A percentile compares a stretch with the other conserved stretches of the same genome.
These are phyloP conservation scores for Lepiota brunneoincarnata DNA, from an alignment of 768 basidiomycete species.

Conservation along the genomic window DNA sequence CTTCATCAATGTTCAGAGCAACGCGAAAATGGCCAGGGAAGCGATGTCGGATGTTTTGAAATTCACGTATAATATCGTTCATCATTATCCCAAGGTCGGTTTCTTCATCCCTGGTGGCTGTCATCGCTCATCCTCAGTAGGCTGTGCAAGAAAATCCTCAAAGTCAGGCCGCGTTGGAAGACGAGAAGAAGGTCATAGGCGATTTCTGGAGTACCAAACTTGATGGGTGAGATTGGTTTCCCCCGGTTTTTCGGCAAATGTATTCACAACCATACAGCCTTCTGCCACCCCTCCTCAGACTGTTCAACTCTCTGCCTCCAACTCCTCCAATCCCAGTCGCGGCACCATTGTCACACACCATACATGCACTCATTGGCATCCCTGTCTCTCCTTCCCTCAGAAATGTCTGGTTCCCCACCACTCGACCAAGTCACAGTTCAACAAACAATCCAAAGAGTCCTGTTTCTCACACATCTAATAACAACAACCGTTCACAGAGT, in stretches of 20 bases:
- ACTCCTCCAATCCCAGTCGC: conserved; percentile 63
- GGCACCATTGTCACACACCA: conserved; percentile 74
- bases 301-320: conserved; percentile 65
- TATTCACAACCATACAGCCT: conserved; percentile 40
- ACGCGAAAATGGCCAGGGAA: conserved; percentile 57
- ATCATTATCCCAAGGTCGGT: conserved; percentile 77
- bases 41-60: conserved; percentile 86
- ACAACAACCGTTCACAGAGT: conserved; percentile 31
- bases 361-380: conserved; percentile 79
- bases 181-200: conserved; percentile 52
- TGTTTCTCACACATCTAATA: conserved; percentile 28
- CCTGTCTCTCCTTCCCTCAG: conserved; percentile 61
- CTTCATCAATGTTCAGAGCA: conserved; percentile 42
- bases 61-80: conserved; percentile 75
- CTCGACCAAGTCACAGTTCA: conserved; percentile 32
- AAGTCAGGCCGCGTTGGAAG: conserved; percentile 22
- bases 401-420: conserved; percentile 58
- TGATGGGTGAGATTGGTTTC: conserved; percentile 52
- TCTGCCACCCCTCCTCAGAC: conserved; percentile 66
- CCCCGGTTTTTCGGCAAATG: not conserved
- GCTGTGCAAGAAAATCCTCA: conserved; percentile 44
- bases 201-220: conserved; percentile 76
- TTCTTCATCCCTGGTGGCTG: conserved; percentile 1
- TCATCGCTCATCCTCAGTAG: conserved; percentile 19
- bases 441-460: conserved; percentile 36